A percentile compares a stretch with the other conserved stretches of the same genome.
These are phyloP conservation scores for Plasmodium blacklocki DNA, from an alignment of 169 alveolate genomes.

Conservation along the genomic window DNA sequence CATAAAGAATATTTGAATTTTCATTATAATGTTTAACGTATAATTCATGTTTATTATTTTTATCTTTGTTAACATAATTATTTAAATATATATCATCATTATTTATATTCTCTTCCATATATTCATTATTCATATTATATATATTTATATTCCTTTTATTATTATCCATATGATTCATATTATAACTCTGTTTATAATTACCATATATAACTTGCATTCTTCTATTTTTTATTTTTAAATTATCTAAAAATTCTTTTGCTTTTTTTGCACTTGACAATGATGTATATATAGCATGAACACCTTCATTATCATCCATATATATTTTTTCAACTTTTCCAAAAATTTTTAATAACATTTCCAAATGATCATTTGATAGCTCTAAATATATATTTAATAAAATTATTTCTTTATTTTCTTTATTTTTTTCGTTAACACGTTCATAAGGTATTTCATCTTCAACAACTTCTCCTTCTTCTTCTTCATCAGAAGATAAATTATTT, in stretches of 20 bases:
- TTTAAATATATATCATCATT: neutral
- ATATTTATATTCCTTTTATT: neutral
- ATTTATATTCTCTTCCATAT: neutral
- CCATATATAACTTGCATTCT: conserved; percentile 65
- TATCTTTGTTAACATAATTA: neutral
- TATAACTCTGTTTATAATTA: neutral
- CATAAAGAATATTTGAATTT: neutral
- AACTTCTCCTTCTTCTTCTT: conserved; percentile 74
- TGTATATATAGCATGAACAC: conserved; percentile 24
- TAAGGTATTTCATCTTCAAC: conserved; percentile 73
- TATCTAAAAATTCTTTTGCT: conserved; percentile 43
- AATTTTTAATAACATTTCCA: conserved; percentile 12
- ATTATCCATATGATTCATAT: neutral
- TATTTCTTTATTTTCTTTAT: conserved; percentile 34
- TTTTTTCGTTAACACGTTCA: conserved; percentile 57
- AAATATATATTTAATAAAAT: conserved; percentile 33
- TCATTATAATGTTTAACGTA: neutral
- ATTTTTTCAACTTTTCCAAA: conserved; percentile 31
- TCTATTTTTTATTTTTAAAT: conserved; percentile 54
- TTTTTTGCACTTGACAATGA: conserved; percentile 26
- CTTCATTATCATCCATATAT: conserved; percentile 43
- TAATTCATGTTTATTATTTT: neutral
- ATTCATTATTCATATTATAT: neutral
- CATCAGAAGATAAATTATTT: conserved; percentile 50
- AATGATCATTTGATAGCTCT: conserved; percentile 26